Conservation (phyloP, 2,329 filamentous ascomycete genomes). For the Penicillium paneum region DNA sequence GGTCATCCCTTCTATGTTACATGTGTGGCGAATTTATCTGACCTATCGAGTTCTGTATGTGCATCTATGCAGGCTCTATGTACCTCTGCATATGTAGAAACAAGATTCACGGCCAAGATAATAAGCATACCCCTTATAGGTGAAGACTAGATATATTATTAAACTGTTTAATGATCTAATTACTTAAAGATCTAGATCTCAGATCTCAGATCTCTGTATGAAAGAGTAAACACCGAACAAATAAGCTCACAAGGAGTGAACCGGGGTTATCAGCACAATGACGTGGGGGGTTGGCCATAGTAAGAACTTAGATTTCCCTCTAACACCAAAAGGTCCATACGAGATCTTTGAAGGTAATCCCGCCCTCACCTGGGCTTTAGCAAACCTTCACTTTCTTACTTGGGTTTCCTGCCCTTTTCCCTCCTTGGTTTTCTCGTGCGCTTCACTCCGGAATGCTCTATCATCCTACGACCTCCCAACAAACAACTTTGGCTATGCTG, state of each 20-base stretch:
- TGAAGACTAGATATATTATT: neutral
- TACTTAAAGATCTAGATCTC: neutral
- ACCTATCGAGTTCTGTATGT: neutral
- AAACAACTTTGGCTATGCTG: conserved; percentile 7
- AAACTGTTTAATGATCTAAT: neutral
- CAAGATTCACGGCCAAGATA: neutral
- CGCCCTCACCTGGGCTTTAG: neutral
- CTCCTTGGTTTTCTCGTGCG: neutral
- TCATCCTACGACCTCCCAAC: neutral
- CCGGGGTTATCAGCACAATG: conserved; percentile 2
- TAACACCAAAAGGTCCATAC: neutral
- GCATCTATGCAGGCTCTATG: too few relatives aligned
- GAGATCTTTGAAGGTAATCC: neutral
- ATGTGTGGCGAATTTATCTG: neutral
- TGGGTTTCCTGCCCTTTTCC: neutral
- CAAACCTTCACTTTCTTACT: neutral
- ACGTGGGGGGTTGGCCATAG: neutral
- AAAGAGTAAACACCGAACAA: too few relatives aligned
- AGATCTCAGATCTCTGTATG: too few relatives aligned
- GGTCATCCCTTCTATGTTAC: neutral
- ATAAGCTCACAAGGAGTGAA: neutral
- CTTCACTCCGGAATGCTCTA: conserved; percentile 5
- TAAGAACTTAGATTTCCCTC: neutral
- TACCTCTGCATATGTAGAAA: too few relatives aligned
- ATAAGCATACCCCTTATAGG: neutral